phyloP scores from a whole-genome alignment of 768 basidiomycete genomes.

The Hysterangium stoloniferum region DNA sequence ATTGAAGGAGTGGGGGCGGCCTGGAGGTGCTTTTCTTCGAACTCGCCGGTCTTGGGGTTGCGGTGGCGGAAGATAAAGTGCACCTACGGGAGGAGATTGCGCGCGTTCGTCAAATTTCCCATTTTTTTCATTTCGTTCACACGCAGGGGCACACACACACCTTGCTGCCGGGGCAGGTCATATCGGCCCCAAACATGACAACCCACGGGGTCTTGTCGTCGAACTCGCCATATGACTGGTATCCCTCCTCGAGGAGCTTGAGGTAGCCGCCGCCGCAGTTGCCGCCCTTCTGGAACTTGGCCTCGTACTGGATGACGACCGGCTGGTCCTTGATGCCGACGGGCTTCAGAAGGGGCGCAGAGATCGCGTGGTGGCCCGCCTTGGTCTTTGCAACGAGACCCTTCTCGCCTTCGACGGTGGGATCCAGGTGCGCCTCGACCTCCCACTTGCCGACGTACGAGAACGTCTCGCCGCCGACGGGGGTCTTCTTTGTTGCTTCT shows the following conservation, averaged over 20 bases:
- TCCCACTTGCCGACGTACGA: constrained; percentile 97
- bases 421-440: constrained; percentile 78
- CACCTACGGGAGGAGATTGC: constrained; percentile 56
- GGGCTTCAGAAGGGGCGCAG: constrained; percentile 74
- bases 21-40: constrained; percentile 94
- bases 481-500: constrained; percentile 96
- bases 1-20: constrained; percentile 77
- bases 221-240: constrained; percentile 90
- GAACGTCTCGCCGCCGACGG: constrained; percentile 92
- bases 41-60: constrained; percentile 86
- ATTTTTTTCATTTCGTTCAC: neutral
- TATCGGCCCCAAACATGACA: constrained; percentile 96
- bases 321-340: constrained; percentile 79
- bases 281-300: constrained; percentile 98
- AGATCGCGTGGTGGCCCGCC: constrained; percentile 98
- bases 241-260: constrained; percentile 91
- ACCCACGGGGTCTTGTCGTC: constrained; percentile 91
- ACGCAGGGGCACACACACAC: constrained; percentile 29
- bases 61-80: constrained; percentile 99
- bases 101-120: neutral
- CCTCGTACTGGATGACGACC: constrained; percentile 95
- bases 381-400: constrained; percentile 95
- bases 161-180: constrained; percentile 90
- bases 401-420: constrained; percentile 76
- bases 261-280: constrained; percentile 99